phyloP scores from a whole-genome alignment of 202 grass and related monocot genomes.

The Panicum hallii region DNA sequence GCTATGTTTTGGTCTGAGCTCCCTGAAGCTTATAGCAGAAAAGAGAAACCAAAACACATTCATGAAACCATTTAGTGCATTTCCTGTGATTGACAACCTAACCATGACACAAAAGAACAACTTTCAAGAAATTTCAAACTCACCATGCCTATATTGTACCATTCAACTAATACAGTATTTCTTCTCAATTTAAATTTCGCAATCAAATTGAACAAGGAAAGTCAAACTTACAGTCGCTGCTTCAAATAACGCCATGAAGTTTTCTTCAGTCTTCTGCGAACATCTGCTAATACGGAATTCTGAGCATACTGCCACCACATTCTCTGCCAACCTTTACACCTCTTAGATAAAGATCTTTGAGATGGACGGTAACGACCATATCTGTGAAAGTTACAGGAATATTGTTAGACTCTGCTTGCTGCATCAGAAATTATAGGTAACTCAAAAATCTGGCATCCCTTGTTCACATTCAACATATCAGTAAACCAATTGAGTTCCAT shows the following conservation, averaged over 20 bases:
- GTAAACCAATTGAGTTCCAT: slow-evolving; percentile 36
- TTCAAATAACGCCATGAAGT: slow-evolving; percentile 80
- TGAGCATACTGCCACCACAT: slow-evolving; percentile 89
- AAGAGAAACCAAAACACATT: slow-evolving; percentile 19
- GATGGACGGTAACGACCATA: slow-evolving; percentile 88
- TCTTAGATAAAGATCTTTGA: slow-evolving; percentile 75
- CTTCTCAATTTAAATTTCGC: slow-evolving; percentile 28
- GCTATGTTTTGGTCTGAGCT: slow-evolving; percentile 11
- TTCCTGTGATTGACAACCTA: slow-evolving; percentile 38
- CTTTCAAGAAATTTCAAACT: slow-evolving; percentile 43
- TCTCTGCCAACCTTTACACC: slow-evolving; percentile 81
- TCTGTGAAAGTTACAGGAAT: slow-evolving; percentile 55
- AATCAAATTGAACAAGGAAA: slow-evolving; percentile 40
- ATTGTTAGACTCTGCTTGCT: background rate
- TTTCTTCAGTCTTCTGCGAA: slow-evolving; percentile 75
- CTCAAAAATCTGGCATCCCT: background rate
- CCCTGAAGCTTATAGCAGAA: slow-evolving; percentile 31
- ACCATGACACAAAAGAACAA: slow-evolving; percentile 35
- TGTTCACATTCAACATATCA: slow-evolving; percentile 36
- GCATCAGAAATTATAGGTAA: slow-evolving; percentile 28
- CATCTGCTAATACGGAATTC: slow-evolving; percentile 74
- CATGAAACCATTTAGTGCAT: slow-evolving; percentile 26
- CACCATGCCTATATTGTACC: background rate
- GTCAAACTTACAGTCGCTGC: slow-evolving; percentile 76
- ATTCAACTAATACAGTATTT: slow-evolving; percentile 24